Evolutionary conservation across 805 yeast species (phyloP).

Genomic region (Wickerhamiella siamensis): DNA sequence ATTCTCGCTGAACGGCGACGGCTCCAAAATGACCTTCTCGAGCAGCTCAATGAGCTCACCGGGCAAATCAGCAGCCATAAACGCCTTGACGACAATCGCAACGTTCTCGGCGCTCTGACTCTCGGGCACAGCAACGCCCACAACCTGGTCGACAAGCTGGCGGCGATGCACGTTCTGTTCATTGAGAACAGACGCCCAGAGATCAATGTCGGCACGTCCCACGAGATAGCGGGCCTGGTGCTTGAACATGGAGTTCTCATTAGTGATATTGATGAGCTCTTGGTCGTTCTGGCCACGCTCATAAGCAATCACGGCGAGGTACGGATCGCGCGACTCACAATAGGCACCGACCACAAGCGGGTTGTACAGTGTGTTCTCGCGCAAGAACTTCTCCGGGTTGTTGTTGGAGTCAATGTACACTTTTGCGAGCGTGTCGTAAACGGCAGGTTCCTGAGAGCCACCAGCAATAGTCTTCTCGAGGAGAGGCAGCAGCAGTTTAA

Average conservation of each 20-base stretch:
- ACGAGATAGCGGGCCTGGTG: conserved; percentile 96
- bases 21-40: conserved; percentile 92
- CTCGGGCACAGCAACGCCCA: conserved; percentile 96
- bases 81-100: conserved; percentile 91
- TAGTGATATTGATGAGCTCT: conserved; percentile 81
- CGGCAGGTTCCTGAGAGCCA: conserved; percentile 69
- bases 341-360: conserved; percentile 93
- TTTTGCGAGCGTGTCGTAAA: conserved; percentile 89
- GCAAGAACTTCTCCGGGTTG: conserved; percentile 91
- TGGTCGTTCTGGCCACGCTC: conserved; percentile 88
- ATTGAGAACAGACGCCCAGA: conserved; percentile 70
- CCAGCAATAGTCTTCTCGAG: conserved; percentile 82
- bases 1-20: conserved; percentile 92
- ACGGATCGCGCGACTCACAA: conserved; percentile 98
- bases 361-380: conserved; percentile 79
- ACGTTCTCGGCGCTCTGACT: conserved; percentile 78
- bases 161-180: conserved; percentile 76
- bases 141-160: conserved; percentile 83
- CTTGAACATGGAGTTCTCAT: conserved; percentile 95
- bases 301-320: conserved; percentile 92
- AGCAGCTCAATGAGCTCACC: conserved; percentile 84
- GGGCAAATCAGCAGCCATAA: conserved; percentile 90
- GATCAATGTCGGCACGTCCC: conserved; percentile 65
- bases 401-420: conserved; percentile 96
- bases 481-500: conserved; percentile 83